Evolutionary conservation across 208 protist genomes (phyloP), one percentile per base, ranked within the genome.

Genomic region (Wallacemonas collosoma): DNA sequence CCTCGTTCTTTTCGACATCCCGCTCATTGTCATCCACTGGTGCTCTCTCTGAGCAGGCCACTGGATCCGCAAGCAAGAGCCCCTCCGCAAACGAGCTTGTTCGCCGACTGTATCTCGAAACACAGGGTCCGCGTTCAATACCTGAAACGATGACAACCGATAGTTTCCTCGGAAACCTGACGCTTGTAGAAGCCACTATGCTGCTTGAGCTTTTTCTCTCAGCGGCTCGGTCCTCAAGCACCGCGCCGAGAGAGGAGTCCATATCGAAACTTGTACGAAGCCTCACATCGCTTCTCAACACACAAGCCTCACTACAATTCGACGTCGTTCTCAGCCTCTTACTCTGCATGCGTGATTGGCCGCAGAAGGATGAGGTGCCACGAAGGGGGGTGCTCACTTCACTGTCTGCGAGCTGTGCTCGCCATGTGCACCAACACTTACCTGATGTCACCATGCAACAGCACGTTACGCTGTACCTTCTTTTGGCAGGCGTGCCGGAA

Each of bases 371-470:
- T 3, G 15, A 14, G 9, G 38, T 5, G 7, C 15, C 40, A 9
- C 5, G 14, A 5, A 65, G 50, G 17, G 40, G 50, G 43, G 60
- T 14, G 0, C 43, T 65, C 4, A 17, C 60, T 3, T 38, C 60
- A 3, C 1, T 65, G 60, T 65, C 17, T 35, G 43, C 60, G 4
- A 48, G 60, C 26, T 89, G 83, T 71, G 72, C 86, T 2, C 75
- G 77, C 26, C 83, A 78, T 68, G 58, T 89, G 36, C 75, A 92
- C 68, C 60, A 86, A n/a, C 57, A 83, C 50, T 63, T 89, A 9
- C 87, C 84, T 1, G 35, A 72, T 7, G 57, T 88, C 15, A 72
- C 71, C 1, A n/a, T 72, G 3, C 70, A 76, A 48, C 72, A 92
- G 36, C 82, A 77, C 38, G 75, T 89, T 15, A 64, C 81, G 3